Conservation (phyloP, 768 basidiomycete species). For the Epithele typhae region DNA sequence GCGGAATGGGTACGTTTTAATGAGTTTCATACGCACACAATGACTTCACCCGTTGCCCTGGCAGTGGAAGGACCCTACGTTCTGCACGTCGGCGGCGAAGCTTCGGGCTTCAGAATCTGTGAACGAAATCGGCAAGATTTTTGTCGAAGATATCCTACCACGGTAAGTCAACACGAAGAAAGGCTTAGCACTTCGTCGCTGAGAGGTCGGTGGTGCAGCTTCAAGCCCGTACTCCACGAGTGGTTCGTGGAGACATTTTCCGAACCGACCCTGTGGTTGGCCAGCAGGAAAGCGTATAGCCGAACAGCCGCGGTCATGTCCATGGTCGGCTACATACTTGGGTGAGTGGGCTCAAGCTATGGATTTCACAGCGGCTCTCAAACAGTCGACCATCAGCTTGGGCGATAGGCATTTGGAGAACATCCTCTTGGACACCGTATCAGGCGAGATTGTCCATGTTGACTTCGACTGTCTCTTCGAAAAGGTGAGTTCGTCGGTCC, state of each 20-base stretch:
- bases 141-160: too few relatives aligned
- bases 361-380: not conserved
- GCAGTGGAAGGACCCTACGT: constrained; percentile 27
- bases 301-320: constrained; percentile 96
- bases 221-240: constrained; percentile 85
- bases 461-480: constrained; percentile 99
- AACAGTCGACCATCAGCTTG: constrained; percentile 45
- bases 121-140: too few relatives aligned
- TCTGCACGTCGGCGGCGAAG: too few relatives aligned
- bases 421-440: constrained; percentile 83
- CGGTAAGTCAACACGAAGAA: too few relatives aligned
- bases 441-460: constrained; percentile 91
- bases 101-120: too few relatives aligned
- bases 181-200: too few relatives aligned
- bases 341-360: too few relatives aligned
- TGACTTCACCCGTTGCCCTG: not conserved
- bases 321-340: constrained; percentile 96
- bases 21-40: not conserved
- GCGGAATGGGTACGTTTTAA: constrained; percentile 48
- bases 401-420: constrained; percentile 98
- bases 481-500: too few relatives aligned
- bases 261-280: constrained; percentile 92
- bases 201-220: too few relatives aligned
- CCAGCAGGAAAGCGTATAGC: constrained; percentile 79
- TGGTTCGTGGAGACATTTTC: constrained; percentile 98